Conservation (phyloP, 1,284 basidiomycete genomes). For the Papiliotrema nemorosa region DNA sequence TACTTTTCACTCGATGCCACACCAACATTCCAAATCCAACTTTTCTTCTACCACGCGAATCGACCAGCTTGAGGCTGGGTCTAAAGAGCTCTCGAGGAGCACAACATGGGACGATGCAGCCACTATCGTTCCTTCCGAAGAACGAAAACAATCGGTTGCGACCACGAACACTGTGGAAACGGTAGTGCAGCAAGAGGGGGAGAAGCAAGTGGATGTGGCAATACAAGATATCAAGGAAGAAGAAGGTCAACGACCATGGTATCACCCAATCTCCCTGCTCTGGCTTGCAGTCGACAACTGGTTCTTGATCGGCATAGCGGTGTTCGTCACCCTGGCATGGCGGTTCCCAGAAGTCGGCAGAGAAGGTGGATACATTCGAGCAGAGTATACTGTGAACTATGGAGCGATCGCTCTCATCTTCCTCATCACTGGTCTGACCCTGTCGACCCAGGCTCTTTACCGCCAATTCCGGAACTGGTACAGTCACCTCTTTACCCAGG, state of each 20-base stretch:
- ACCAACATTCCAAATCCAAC: too few relatives aligned
- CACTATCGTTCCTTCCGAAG: neutral
- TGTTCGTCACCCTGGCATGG: slow-evolving; percentile 30
- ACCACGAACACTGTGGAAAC: neutral
- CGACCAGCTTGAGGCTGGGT: too few relatives aligned
- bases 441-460: slow-evolving; percentile 24
- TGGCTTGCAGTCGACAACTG: slow-evolving; percentile 14
- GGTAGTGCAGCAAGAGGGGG: neutral
- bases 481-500: slow-evolving; percentile 37
- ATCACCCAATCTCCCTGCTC: slow-evolving; percentile 3
- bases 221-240: neutral
- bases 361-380: slow-evolving; percentile 18
- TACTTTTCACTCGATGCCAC: too few relatives aligned
- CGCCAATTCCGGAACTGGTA: slow-evolving; percentile 27
- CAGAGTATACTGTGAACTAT: slow-evolving; percentile 14
- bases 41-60: too few relatives aligned
- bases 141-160: neutral
- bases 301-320: slow-evolving; percentile 35
- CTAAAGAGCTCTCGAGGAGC: neutral
- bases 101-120: neutral
- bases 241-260: slow-evolving; percentile 1
- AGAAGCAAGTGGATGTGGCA: neutral
- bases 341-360: slow-evolving; percentile 23
- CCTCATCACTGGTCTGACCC: slow-evolving; percentile 39
- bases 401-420: slow-evolving; percentile 43